Evolutionary conservation across 345 rosid species (phyloP).

Genomic region (Lepidium didymum): DNA sequence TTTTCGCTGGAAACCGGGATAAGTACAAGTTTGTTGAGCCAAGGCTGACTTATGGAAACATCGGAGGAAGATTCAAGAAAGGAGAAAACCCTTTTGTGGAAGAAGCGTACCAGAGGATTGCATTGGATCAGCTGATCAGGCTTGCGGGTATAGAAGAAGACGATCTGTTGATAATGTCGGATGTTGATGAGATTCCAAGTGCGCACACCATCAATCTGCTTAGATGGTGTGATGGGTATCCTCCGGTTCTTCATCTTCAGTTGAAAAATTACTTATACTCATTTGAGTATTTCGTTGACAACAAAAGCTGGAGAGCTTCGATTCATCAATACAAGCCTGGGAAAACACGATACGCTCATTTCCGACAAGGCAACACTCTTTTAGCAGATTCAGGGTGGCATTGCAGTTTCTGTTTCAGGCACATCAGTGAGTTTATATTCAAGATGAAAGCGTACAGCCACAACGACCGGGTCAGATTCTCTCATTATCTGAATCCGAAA

Average conservation of each 20-base stretch:
- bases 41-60: conserved; percentile 66
- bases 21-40: conserved; percentile 61
- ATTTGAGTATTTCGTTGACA: conserved; percentile 57
- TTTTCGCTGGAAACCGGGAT: conserved; percentile 47
- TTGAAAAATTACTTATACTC: conserved; percentile 79
- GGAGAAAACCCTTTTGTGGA: no score
- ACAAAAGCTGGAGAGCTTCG: conserved; percentile 94
- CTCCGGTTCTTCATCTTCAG: conserved; percentile 83
- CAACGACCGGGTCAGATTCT: conserved; percentile 74
- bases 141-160: conserved; percentile 86
- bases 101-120: no score
- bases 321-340: conserved; percentile 42
- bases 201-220: conserved; percentile 82
- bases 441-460: conserved; percentile 99
- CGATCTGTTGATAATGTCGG: conserved; percentile 93
- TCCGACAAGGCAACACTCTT: conserved; percentile 59
- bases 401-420: conserved; percentile 93
- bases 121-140: conserved; percentile 2
- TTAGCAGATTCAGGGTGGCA: conserved; percentile 92
- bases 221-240: conserved; percentile 86
- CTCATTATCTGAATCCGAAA: conserved; percentile 69
- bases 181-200: conserved; percentile 93
- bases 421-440: conserved; percentile 64
- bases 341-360: conserved; percentile 77
- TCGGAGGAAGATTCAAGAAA: no score